These are phyloP conservation scores for Peronosclerospora sorghi DNA, from an alignment of 352 stramenopile species.

Conservation along the genomic window DNA sequence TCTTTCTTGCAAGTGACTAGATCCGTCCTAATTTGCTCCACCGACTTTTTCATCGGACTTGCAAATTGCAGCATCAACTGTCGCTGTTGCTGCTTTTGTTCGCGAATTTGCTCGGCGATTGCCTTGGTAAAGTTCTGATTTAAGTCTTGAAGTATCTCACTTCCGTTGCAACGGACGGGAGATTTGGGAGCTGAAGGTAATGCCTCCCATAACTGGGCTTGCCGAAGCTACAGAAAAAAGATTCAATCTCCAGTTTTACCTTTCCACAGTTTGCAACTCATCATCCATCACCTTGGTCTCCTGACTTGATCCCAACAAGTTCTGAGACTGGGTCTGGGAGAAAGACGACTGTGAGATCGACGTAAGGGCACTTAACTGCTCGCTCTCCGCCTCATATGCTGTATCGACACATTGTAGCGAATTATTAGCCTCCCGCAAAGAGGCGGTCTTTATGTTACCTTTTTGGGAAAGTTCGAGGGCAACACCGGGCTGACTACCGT, in stretches of 20 bases:
- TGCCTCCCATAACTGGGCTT: slow-evolving; percentile 11
- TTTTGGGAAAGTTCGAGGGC: slow-evolving; percentile 20
- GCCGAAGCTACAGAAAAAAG: slow-evolving; percentile 7
- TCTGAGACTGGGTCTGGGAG: slow-evolving; percentile 26
- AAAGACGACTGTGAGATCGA: slow-evolving; percentile 37
- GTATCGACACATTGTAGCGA: neutral
- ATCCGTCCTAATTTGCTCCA: slow-evolving; percentile 10
- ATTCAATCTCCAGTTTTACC: neutral
- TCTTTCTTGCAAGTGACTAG: slow-evolving; percentile 1
- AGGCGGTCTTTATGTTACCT: slow-evolving; percentile 7
- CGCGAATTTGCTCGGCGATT: slow-evolving; percentile 7
- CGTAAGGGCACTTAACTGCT: slow-evolving; percentile 22
- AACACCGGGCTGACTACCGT: slow-evolving; percentile 10
- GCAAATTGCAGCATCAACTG: slow-evolving; percentile 6
- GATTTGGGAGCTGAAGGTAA: neutral
- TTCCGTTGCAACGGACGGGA: slow-evolving; percentile 1
- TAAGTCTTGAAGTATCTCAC: slow-evolving; percentile 9
- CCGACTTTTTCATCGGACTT: slow-evolving; percentile 14
- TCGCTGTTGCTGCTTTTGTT: slow-evolving; percentile 15
- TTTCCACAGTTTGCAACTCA: neutral
- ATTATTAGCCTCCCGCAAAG: neutral
- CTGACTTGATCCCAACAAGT: slow-evolving; percentile 20
- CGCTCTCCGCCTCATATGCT: slow-evolving; percentile 16
- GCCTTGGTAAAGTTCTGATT: slow-evolving; percentile 6
- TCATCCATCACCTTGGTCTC: slow-evolving; percentile 19